Evolutionary conservation across 2,329 filamentous ascomycete genomes (phyloP), one percentile per base, ranked within the genome.

Genomic region (Trichoderma sp.): DNA sequence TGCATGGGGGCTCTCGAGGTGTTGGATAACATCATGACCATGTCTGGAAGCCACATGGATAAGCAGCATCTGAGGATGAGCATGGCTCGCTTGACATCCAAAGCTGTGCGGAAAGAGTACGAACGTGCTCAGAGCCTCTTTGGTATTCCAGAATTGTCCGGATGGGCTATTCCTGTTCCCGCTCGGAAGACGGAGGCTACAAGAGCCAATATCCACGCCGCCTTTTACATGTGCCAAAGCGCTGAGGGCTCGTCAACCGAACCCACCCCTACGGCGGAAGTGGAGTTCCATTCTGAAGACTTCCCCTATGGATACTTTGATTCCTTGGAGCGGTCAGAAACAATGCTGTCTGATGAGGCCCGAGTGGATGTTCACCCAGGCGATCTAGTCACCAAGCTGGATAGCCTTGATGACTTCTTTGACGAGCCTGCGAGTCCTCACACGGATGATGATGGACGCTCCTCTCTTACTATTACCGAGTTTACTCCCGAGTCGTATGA

Each of bases 1-100:
- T 98, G 95, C 80, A 94, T 96, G 81, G 92, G 97, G 78, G 96
- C 96, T 12, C 84, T 99, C 11, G 90, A 94, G 75, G 95, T 99
- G 1, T 85, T 99, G 72, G 96, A 99, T 80, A 93, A 95, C 74
- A 96, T 98, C 76, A 97, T 98, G 88, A 93, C 93, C 32, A 95
- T 98, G 85, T 94, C 94, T 0, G 93, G 93, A 5, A 94, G 93
- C 36, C 92, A 95, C 1, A 94, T 97, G 87, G 96, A 98, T 81
- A 94, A 93, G 76, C 94, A 98, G 76, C 94, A 98, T 78, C 84
- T 99, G 72, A 90, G 96, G 51, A 99, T 99, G 97, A 98, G 95
- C 81, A 98, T 99, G 94, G 95, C 94, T 6, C 92, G 93, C 14
- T 91, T 93, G 1, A 94, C 94, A 3, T 96, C 94, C 0, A 92